Percentiles rank a stretch among this genome's conserved stretches.
phyloP scores from a whole-genome alignment of 2,329 filamentous ascomycete species.

The Penicillium thymicola region DNA sequence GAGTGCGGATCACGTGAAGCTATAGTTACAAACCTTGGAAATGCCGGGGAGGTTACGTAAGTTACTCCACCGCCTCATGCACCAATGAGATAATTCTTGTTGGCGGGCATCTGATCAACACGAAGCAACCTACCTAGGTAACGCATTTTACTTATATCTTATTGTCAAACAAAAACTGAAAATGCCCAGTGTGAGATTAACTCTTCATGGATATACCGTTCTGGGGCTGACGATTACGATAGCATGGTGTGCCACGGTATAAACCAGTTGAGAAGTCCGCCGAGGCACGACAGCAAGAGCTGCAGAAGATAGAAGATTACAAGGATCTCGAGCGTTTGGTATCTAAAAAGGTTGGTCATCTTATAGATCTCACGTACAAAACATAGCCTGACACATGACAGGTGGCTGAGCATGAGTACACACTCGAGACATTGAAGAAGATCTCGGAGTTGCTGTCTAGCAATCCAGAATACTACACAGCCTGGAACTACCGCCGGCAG shows the following conservation, averaged over 20 bases:
- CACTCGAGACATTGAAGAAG: slow-evolving; percentile 43
- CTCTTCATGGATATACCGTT: slow-evolving; percentile 4
- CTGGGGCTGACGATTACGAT: slow-evolving; percentile 26
- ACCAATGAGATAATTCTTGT: background rate
- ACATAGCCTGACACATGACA: slow-evolving; percentile 22
- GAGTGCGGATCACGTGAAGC: slow-evolving; percentile 11
- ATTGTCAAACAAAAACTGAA: background rate
- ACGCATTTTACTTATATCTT: background rate
- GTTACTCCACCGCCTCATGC: background rate
- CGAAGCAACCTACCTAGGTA: background rate
- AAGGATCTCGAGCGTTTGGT: slow-evolving; percentile 67
- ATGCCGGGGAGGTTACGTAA: background rate
- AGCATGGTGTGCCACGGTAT: slow-evolving; percentile 82
- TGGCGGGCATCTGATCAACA: background rate
- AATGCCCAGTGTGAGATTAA: slow-evolving; percentile 6
- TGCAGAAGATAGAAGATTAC: slow-evolving; percentile 73
- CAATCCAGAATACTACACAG: slow-evolving; percentile 50
- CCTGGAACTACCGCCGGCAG: slow-evolving; percentile 60
- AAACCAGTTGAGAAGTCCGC: slow-evolving; percentile 60
- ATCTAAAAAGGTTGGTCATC: slow-evolving; percentile 57
- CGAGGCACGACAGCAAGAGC: slow-evolving; percentile 67
- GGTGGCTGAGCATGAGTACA: slow-evolving; percentile 41
- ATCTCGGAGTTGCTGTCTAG: slow-evolving; percentile 44
- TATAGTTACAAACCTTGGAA: background rate
- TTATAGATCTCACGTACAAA: background rate